A percentile compares a stretch with the other conserved stretches of the same genome.
Conservation (phyloP, 768 basidiomycete genomes). For the Russula emetica region DNA sequence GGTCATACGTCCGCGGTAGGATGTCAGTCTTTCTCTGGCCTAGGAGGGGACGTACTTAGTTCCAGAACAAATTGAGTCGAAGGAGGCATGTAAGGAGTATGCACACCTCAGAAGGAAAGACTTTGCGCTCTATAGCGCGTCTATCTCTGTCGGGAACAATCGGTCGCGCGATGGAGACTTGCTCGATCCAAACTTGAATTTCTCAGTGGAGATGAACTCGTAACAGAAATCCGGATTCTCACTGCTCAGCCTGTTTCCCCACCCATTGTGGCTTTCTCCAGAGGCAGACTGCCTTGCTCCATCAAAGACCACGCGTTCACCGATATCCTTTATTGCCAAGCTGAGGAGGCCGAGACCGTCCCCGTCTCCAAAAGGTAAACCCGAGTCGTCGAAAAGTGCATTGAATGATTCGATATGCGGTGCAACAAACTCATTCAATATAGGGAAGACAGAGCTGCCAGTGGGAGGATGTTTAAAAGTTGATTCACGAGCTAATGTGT, state of each 20-base stretch:
- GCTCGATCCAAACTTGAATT: slow-evolving; percentile 80
- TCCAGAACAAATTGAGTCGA: not conserved
- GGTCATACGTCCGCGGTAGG: slow-evolving; percentile 88
- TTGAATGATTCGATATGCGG: slow-evolving; percentile 98
- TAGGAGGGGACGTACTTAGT: slow-evolving; percentile 33
- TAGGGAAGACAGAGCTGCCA: slow-evolving; percentile 63
- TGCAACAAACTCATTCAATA: slow-evolving; percentile 86
- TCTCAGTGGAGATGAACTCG: slow-evolving; percentile 21
- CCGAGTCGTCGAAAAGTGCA: slow-evolving; percentile 89
- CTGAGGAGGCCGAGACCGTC: slow-evolving; percentile 77
- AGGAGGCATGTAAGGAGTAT: not conserved
- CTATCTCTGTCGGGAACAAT: slow-evolving; percentile 83
- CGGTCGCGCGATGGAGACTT: slow-evolving; percentile 76
- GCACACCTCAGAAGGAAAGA: slow-evolving; percentile 85
- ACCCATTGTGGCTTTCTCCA: slow-evolving; percentile 50
- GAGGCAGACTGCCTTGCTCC: slow-evolving; percentile 51
- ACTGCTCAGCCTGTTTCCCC: slow-evolving; percentile 87
- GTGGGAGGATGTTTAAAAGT: slow-evolving; percentile 72
- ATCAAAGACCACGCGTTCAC: slow-evolving; percentile 91
- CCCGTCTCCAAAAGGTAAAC: slow-evolving; percentile 66
- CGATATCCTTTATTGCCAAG: slow-evolving; percentile 77
- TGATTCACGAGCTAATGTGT: slow-evolving; percentile 75
- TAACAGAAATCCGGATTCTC: slow-evolving; percentile 36
- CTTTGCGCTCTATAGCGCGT: slow-evolving; percentile 64
- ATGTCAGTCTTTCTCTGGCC: slow-evolving; percentile 90